Conservation (phyloP, 192 early-diverging fungal genomes). For the Allomyces macrogynus region DNA sequence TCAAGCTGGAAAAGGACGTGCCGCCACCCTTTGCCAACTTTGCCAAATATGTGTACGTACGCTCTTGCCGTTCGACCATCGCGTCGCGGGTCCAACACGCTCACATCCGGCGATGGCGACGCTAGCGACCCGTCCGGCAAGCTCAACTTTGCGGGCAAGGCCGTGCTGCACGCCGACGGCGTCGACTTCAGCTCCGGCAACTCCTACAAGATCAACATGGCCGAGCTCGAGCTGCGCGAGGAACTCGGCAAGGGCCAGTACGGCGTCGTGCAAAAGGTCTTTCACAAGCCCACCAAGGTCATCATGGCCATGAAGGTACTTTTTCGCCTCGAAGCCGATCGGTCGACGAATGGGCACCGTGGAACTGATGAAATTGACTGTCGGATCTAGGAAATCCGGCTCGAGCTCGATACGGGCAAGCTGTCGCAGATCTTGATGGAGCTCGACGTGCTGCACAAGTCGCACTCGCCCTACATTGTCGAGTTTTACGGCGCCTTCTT, state of each 20-base stretch:
- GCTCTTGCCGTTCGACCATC: background rate
- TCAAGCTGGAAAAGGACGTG: background rate
- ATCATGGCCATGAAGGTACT: constrained; percentile 65
- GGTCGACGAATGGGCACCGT: background rate
- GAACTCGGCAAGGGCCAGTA: constrained; percentile 83
- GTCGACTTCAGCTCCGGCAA: constrained; percentile 80
- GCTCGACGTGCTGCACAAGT: constrained; percentile 77
- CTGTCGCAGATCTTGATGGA: constrained; percentile 92
- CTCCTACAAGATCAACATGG: constrained; percentile 72
- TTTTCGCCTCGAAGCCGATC: background rate
- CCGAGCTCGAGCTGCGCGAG: constrained; percentile 50
- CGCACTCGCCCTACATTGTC: constrained; percentile 72
- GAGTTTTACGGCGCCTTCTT: constrained; percentile 97
- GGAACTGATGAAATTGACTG: background rate
- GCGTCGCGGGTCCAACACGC: background rate
- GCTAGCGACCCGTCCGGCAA: constrained; percentile 59
- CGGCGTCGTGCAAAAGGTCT: constrained; percentile 79
- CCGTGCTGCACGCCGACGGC: constrained; percentile 68
- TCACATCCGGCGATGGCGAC: too few relatives aligned
- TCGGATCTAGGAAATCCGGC: constrained; percentile 54
- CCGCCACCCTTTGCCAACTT: background rate
- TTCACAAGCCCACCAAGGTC: constrained; percentile 64
- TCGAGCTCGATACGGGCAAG: constrained; percentile 72
- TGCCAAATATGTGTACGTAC: background rate
- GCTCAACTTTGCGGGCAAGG: constrained; percentile 80